Evolutionary conservation across 2,329 filamentous ascomycete genomes (phyloP).

Genomic region (Periconia macrospinosa): DNA sequence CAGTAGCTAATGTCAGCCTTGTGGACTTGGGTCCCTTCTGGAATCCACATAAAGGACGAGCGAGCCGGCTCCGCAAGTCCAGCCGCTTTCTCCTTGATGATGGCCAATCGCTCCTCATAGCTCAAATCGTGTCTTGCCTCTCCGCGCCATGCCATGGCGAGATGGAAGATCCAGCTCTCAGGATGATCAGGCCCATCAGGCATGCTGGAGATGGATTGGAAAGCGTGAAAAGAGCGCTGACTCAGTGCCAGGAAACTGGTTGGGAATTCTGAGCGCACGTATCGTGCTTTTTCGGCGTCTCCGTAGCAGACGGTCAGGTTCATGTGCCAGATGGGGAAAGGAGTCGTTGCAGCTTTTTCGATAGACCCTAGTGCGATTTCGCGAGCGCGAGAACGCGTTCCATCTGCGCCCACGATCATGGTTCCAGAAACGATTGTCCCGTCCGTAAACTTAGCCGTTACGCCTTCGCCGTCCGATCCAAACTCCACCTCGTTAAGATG

Average conservation of each 20-base stretch:
- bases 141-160: constrained; percentile 4
- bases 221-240: constrained; percentile 2
- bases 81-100: constrained; percentile 3
- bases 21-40: constrained; percentile 2
- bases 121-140: not conserved
- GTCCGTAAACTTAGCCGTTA: not conserved
- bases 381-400: not conserved
- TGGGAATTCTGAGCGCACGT: constrained; percentile 2
- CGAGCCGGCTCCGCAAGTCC: constrained; percentile 3
- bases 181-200: constrained; percentile 2
- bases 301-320: constrained; percentile 3
- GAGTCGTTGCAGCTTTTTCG: constrained; percentile 1
- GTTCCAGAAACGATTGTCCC: constrained; percentile 1
- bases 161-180: constrained; percentile 3
- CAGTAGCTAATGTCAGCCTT: constrained; percentile 5
- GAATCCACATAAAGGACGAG: constrained; percentile 3
- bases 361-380: not conserved
- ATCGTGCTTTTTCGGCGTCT: constrained; percentile 5
- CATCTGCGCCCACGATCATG: constrained; percentile 3
- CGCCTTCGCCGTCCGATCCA: not conserved
- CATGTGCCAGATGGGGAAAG: constrained; percentile 5
- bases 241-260: constrained; percentile 1
- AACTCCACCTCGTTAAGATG: not conserved
- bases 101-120: constrained; percentile 1
- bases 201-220: constrained; percentile 7